Base-by-base conservation (phyloP, 2,329 filamentous ascomycete genomes). In the Monosporascus sp. region DNA sequence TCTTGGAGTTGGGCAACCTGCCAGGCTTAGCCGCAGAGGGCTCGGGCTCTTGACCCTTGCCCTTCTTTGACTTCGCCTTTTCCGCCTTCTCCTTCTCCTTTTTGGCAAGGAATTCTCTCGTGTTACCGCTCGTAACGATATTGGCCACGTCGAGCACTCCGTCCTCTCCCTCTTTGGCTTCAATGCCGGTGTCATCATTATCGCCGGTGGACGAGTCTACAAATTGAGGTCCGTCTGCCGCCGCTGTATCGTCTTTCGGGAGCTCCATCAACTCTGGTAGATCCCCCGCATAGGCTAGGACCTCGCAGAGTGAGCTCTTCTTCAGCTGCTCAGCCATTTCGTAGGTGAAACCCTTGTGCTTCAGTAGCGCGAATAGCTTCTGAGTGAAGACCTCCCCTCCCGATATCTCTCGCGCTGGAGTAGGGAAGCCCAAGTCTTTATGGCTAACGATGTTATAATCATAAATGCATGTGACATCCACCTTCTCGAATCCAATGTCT, bases 401-500 rank as follows among this genome's bases (percentile, higher is more conserved):
- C 56, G 90, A 94, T 15, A 85, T 74, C 45, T 70, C 66, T 22
- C 68, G 61, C 24, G 67, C 65, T 0, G 70, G 65, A 22, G 68
- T 67, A 56, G 58, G 85, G 72, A 67, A 82, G 69, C 68, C 87
- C 72, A 78, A 82, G 71, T 66, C 84, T 79, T 65, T 85, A 74
- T 72, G 89, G 78, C 70, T 91, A 79, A 74, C 79, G 5, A 95
- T 81, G 46, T 85, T 74, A 63, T 89, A 93, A 57, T 97, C 93
- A 54, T 87, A 86, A 49, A 99, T 85, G 53, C 92, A 93, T 1
- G 91, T 96, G 20, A 99, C 83, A 64, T 99, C 92, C 24, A 93
- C 90, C 74, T 97, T 97, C 64, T 90, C 85, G 68, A 86, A 90
- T 11, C 94, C 94, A 55, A 99, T 88, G 69, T 99, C 94, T 24